A percentile compares a stretch with the other conserved stretches of the same genome.
phyloP scores from a whole-genome alignment of 176 grass and related monocot species.

The Eragrostis nindensis region DNA sequence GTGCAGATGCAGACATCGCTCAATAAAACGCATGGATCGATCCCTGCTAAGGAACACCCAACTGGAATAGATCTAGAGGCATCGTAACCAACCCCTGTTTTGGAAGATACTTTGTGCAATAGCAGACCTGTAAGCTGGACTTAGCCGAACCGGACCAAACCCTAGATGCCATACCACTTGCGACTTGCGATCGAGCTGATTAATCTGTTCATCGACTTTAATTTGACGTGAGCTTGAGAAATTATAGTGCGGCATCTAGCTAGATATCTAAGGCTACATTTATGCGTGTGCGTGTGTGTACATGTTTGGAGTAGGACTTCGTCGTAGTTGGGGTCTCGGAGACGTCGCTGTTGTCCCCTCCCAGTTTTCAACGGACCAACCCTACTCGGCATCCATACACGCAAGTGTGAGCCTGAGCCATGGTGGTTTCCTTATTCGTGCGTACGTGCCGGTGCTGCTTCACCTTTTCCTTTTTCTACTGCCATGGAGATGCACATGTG shows the following conservation, averaged over 20 bases:
- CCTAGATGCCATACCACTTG: not conserved
- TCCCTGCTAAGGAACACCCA: not conserved
- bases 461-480: not conserved
- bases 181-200: not conserved
- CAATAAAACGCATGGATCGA: not conserved
- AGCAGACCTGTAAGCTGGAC: not conserved
- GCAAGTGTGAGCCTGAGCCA: not conserved
- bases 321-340: not conserved
- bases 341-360: conserved; percentile 26
- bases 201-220: not conserved
- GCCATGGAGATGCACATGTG: conserved; percentile 6
- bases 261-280: not conserved
- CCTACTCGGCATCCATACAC: not conserved
- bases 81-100: not conserved
- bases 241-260: conserved; percentile 4
- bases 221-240: not conserved
- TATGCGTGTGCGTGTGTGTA: too few relatives aligned
- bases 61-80: not conserved
- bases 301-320: too few relatives aligned
- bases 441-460: conserved; percentile 3
- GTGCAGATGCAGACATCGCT: not conserved
- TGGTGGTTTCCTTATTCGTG: conserved; percentile 43
- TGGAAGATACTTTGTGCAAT: conserved; percentile 12
- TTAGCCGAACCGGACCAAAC: not conserved
- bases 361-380: conserved; percentile 5